These are phyloP conservation scores for Plenodomus biglobosus DNA, from an alignment of 2,329 filamentous ascomycete species.

Conservation along the genomic window DNA sequence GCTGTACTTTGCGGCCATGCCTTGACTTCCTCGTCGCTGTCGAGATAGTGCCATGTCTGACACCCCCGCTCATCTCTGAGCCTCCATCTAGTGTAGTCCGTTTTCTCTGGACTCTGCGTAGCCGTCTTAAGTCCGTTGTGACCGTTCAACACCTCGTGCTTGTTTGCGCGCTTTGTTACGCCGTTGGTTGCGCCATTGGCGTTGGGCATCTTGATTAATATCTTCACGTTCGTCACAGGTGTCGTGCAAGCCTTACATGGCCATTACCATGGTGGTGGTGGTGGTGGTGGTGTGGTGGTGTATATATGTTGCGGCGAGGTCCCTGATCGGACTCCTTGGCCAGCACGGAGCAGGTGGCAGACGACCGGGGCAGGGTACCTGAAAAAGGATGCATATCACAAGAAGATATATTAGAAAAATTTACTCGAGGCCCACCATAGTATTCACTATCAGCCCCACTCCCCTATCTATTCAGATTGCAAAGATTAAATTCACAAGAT, in stretches of 20 bases:
- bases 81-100: conserved; percentile 82
- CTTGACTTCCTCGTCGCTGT: conserved; percentile 67
- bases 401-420: no score
- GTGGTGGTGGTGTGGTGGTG: conserved; percentile 5
- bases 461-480: no score
- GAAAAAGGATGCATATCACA: neutral
- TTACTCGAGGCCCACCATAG: no score
- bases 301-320: conserved; percentile 7
- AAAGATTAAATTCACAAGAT: no score
- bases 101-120: conserved; percentile 50
- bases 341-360: conserved; percentile 5
- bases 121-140: conserved; percentile 15
- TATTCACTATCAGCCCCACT: no score
- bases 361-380: neutral
- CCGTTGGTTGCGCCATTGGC: conserved; percentile 29
- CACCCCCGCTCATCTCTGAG: conserved; percentile 78
- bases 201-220: conserved; percentile 16
- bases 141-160: conserved; percentile 12
- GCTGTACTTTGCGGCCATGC: conserved; percentile 83
- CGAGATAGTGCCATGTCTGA: conserved; percentile 92
- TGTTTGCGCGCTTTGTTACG: conserved; percentile 17
- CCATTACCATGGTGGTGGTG: conserved; percentile 7
- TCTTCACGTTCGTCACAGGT: neutral
- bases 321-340: conserved; percentile 23
- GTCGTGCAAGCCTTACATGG: conserved; percentile 1